A percentile compares a stretch with the other conserved stretches of the same genome.
phyloP scores from a whole-genome alignment of 2,329 filamentous ascomycete genomes.

The Penicillium hordei region DNA sequence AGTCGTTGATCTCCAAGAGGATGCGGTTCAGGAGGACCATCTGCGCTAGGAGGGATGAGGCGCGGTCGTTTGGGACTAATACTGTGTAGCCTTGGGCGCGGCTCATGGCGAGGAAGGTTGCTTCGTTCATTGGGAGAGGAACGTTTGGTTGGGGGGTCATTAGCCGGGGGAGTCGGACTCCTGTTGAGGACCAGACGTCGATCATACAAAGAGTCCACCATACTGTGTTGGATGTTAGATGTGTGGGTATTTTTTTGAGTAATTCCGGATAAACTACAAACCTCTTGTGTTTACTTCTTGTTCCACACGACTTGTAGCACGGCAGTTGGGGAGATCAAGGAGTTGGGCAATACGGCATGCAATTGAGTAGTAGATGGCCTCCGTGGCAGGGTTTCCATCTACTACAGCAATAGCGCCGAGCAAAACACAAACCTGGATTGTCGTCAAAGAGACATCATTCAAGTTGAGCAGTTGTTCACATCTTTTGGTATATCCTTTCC shows the following conservation, averaged over 20 bases:
- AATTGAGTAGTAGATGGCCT: constrained; percentile 42
- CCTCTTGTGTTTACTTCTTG: constrained; percentile 37
- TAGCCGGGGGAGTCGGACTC: constrained; percentile 37
- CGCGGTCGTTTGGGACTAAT: constrained; percentile 8
- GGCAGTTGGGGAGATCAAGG: constrained; percentile 38
- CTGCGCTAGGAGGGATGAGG: constrained; percentile 35
- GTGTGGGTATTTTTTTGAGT: background rate
- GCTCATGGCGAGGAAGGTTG: constrained; percentile 28
- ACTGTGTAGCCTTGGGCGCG: background rate
- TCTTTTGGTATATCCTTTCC: constrained; percentile 15
- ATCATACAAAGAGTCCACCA: constrained; percentile 48
- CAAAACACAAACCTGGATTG: constrained; percentile 44
- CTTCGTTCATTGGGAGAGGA: constrained; percentile 41
- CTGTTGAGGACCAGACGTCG: constrained; percentile 43
- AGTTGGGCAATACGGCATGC: constrained; percentile 41
- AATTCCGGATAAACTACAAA: background rate
- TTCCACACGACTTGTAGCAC: constrained; percentile 29
- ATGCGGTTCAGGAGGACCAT: constrained; percentile 44
- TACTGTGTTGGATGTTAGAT: constrained; percentile 19
- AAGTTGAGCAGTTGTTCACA: constrained; percentile 31
- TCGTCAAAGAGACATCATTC: constrained; percentile 39
- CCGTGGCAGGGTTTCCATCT: constrained; percentile 32
- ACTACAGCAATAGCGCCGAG: constrained; percentile 41
- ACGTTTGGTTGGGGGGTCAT: constrained; percentile 28
- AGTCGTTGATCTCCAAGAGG: constrained; percentile 43